These are phyloP conservation scores for Candida anglica DNA, from an alignment of 805 yeast species.

Conservation along the genomic window DNA sequence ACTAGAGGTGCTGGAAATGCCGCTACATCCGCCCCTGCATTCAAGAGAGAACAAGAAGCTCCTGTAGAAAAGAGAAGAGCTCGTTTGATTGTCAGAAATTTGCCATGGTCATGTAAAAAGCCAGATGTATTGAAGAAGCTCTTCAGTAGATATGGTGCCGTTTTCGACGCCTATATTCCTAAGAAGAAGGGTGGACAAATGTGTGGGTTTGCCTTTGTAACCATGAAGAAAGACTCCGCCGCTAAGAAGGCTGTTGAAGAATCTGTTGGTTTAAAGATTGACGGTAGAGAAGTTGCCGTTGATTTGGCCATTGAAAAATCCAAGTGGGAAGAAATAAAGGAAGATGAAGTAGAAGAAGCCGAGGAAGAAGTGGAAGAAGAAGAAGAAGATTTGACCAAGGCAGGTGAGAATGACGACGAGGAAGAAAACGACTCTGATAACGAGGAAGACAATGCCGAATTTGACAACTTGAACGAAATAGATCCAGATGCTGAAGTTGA, in stretches of 20 bases:
- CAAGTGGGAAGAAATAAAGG: constrained; percentile 66
- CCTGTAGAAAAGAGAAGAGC: constrained; percentile 71
- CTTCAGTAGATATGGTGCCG: constrained; percentile 79
- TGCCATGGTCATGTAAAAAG: constrained; percentile 93
- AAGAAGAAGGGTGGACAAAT: constrained; percentile 81
- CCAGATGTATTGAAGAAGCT: constrained; percentile 65
- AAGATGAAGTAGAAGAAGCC: constrained; percentile 27
- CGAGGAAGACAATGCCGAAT: constrained; percentile 29
- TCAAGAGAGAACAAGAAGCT: constrained; percentile 12
- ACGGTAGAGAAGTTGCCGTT: constrained; percentile 89
- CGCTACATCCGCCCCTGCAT: constrained; percentile 3
- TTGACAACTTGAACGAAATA: constrained; percentile 28
- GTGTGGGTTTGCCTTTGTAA: constrained; percentile 93
- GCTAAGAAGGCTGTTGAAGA: constrained; percentile 83
- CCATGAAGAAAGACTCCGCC: constrained; percentile 73
- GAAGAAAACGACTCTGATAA: constrained; percentile 33
- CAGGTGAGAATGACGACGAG: no score
- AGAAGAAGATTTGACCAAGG: constrained; percentile 30
- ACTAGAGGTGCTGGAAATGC: constrained; percentile 3
- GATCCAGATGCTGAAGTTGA: constrained; percentile 29
- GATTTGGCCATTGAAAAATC: constrained; percentile 89
- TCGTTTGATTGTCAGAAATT: constrained; percentile 80
- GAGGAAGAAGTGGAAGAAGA: constrained; percentile 38
- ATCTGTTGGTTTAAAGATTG: constrained; percentile 70
- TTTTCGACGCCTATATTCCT: constrained; percentile 85